Percentiles rank a stretch among this genome's conserved stretches.
Evolutionary conservation across 1,139 yeast species (phyloP).

Genomic region (Debaryomyces coudertii): DNA sequence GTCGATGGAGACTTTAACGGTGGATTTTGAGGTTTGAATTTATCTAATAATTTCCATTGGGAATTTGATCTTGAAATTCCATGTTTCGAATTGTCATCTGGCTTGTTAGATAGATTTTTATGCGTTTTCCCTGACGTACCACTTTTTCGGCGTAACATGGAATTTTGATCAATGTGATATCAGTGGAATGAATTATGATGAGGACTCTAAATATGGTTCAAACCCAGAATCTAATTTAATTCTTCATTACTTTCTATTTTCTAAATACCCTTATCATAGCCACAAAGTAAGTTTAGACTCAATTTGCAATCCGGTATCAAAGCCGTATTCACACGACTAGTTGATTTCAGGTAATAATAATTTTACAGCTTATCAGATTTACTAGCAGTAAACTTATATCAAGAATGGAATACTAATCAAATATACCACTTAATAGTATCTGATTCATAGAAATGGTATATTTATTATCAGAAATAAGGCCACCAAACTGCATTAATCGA

Average conservation of each 20-base stretch:
- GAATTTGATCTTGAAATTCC: conserved; percentile 16
- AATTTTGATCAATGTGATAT: not conserved
- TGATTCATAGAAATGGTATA: conserved; percentile 17
- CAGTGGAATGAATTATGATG: not conserved
- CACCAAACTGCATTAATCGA: conserved; percentile 20
- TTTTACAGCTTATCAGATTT: not conserved
- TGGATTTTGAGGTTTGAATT: conserved; percentile 19
- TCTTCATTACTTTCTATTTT: not conserved
- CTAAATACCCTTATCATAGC: conserved; percentile 6
- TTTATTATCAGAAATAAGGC: conserved; percentile 24
- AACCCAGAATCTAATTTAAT: not conserved
- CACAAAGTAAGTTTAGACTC: conserved; percentile 1
- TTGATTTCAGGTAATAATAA: conserved; percentile 3
- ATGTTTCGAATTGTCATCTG: not conserved
- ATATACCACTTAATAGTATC: not conserved
- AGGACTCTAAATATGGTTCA: not conserved
- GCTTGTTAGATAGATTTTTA: not conserved
- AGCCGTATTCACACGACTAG: conserved; percentile 1
- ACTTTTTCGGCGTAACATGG: conserved; percentile 9
- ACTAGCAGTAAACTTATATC: not conserved
- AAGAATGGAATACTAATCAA: not conserved
- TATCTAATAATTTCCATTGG: conserved; percentile 29
- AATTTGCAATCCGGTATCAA: conserved; percentile 2
- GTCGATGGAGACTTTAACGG: not conserved
- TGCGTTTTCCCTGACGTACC: conserved; percentile 1